Percentiles rank a stretch among this genome's conserved stretches.
These are phyloP conservation scores for Colletotrichum graminicola DNA, from an alignment of 2,329 filamentous ascomycete species.

Conservation along the genomic window DNA sequence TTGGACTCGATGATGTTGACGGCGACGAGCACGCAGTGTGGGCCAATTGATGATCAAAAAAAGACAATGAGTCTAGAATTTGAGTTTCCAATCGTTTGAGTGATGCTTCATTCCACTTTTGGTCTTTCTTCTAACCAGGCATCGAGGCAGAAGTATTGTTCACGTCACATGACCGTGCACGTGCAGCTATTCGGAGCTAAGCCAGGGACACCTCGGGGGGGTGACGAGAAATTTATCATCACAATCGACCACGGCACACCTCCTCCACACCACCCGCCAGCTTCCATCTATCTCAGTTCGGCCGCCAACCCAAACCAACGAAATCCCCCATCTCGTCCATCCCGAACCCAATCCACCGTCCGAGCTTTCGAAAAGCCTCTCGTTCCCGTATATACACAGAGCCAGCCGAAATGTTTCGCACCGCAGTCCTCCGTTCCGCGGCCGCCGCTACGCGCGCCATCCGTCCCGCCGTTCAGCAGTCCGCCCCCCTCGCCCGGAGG, in stretches of 20 bases:
- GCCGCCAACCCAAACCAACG: slow-evolving; percentile 25
- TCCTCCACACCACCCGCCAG: slow-evolving; percentile 34
- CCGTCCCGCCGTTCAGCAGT: slow-evolving; percentile 68
- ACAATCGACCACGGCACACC: slow-evolving; percentile 28
- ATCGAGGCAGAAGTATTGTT: fast-evolving
- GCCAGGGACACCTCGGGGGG: slow-evolving; percentile 34
- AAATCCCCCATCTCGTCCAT: slow-evolving; percentile 22
- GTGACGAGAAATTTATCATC: slow-evolving; percentile 45
- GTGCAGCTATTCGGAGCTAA: slow-evolving; percentile 35
- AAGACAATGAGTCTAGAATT: fast-evolving
- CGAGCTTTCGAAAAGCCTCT: slow-evolving; percentile 17
- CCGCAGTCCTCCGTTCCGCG: slow-evolving; percentile 84
- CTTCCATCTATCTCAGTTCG: slow-evolving; percentile 29
- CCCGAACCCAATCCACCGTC: slow-evolving; percentile 14
- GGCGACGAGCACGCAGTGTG: neutral
- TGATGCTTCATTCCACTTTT: neutral
- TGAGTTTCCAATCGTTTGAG: fast-evolving
- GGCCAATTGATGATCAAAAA: slow-evolving; percentile 2
- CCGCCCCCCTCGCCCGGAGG: slow-evolving; percentile 60
- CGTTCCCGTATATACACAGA: slow-evolving; percentile 20
- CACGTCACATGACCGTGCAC: slow-evolving; percentile 35
- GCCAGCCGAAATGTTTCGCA: slow-evolving; percentile 81
- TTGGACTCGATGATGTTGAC: slow-evolving; percentile 24
- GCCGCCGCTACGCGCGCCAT: slow-evolving; percentile 66
- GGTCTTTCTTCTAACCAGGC: neutral